phyloP scores from a whole-genome alignment of 768 basidiomycete genomes.

The Leccinum disarticulatum region DNA sequence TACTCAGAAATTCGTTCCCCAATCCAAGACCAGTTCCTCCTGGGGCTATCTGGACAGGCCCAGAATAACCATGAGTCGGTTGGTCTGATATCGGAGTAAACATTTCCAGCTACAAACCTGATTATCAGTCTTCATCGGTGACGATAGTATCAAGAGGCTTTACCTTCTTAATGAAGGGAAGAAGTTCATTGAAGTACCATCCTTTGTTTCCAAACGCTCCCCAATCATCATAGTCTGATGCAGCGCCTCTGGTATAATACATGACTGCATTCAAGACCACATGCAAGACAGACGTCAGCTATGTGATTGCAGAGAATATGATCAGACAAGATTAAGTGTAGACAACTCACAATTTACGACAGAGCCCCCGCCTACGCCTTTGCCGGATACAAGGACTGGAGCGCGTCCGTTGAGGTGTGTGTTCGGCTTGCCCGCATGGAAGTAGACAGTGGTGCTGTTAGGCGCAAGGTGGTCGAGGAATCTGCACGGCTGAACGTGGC shows the following conservation, averaged over 20 bases:
- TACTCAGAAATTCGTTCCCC: constrained; percentile 45
- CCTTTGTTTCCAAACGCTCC: constrained; percentile 49
- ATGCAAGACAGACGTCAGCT: too few species aligned
- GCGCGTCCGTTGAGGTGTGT: constrained; percentile 46
- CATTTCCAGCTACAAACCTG: constrained; percentile 36
- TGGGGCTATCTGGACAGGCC: constrained; percentile 30
- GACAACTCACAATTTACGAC: constrained; percentile 52
- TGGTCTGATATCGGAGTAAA: constrained; percentile 34
- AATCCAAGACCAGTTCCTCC: background rate
- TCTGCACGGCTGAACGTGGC: constrained; percentile 55
- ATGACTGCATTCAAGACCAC: constrained; percentile 26
- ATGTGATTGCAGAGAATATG: too few species aligned
- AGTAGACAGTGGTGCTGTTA: constrained; percentile 42
- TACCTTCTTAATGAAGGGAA: constrained; percentile 62
- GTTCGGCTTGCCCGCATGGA: constrained; percentile 40
- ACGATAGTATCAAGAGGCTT: background rate
- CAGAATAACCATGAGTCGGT: constrained; percentile 37
- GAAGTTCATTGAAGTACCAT: constrained; percentile 57
- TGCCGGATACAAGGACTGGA: constrained; percentile 43
- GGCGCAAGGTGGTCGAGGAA: constrained; percentile 43
- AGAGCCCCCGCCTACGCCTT: constrained; percentile 62
- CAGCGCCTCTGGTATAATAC: constrained; percentile 57
- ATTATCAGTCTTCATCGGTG: constrained; percentile 40
- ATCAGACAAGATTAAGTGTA: background rate
- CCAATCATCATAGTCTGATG: constrained; percentile 71